Conservation (phyloP, 2,329 filamentous ascomycete species). For the Trichothecium sympodiale region DNA sequence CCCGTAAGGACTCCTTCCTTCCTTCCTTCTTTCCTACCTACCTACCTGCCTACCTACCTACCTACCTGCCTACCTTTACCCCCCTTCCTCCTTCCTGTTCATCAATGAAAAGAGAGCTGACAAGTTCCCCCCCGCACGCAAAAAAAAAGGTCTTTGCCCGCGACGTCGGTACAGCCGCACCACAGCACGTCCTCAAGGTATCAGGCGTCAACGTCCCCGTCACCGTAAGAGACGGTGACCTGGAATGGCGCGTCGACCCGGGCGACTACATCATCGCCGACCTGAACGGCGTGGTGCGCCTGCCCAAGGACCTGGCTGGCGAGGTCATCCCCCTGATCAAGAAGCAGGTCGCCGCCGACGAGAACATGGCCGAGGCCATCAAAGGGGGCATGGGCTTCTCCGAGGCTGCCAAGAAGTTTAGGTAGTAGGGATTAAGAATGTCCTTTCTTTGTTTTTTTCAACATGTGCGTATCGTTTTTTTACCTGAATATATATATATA, state of each 20-base stretch:
- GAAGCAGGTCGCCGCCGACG: slow-evolving; percentile 21
- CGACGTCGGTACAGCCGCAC: slow-evolving; percentile 31
- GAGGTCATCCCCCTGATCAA: slow-evolving; percentile 22
- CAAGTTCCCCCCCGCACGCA: neutral
- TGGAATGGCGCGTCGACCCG: slow-evolving; percentile 25
- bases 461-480: too few relatives aligned
- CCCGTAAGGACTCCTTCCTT: slow-evolving; percentile 5
- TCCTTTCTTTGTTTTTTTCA: too few relatives aligned
- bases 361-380: slow-evolving; percentile 28
- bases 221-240: slow-evolving; percentile 22
- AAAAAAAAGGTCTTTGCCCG: slow-evolving; percentile 24
- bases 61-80: neutral
- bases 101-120: neutral
- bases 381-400: slow-evolving; percentile 29
- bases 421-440: too few relatives aligned
- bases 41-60: too few relatives aligned
- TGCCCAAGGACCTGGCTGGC: slow-evolving; percentile 26
- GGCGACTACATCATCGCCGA: slow-evolving; percentile 34
- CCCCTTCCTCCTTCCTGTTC: neutral
- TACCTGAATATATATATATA: too few relatives aligned
- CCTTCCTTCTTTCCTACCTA: neutral
- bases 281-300: slow-evolving; percentile 32
- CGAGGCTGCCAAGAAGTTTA: slow-evolving; percentile 31
- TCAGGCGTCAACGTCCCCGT: slow-evolving; percentile 29
- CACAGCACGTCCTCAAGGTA: slow-evolving; percentile 29